Evolutionary conservation across 176 grass and related monocot genomes (phyloP), one percentile per base, ranked within the genome.

Genomic region (Lolium rigidum): DNA sequence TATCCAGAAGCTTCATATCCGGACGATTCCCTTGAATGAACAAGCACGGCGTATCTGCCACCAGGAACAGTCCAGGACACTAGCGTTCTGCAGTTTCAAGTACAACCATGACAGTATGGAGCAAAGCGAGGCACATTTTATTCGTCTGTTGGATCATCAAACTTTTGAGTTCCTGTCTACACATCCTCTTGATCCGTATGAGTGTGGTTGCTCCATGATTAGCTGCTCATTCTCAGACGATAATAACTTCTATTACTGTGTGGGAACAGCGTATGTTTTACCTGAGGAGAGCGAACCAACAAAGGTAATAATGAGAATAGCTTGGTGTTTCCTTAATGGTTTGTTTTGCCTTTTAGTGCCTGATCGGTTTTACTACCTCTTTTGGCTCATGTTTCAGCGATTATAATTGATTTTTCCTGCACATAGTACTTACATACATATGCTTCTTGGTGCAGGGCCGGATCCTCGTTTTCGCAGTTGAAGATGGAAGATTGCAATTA

Each of bases 1-100:
- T 44, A 95, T 98, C 71, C 95, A 98, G 75, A 98, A 98, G 83
- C 93, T 98, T 81, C 95, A 98, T 79, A 98, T 98, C 70, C 91
- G 95, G 67, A 98, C 93, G 18, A 98, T 98, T 52, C 93, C 84
- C 43, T 88, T 98, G 38, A 91, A 90, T 50, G 93, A 98, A 92
- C 95, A 98, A 78, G 91, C 93, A 54, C 93, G 93, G 0, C 85
- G 95, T 20, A 95, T 98, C 64, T 98, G 93, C 59, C 95, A 93
- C 84, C 95, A 98, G 77, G 95, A 95, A 78, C 90, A 98, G 56
- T 91, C 95, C 62, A 88, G 85, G 51, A 98, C 93, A 55, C 78
- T 92, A 80, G 90, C 91, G 11, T 91, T 98, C 68, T 95, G 92
- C 90, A 90, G 86, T 90, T 75, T 95, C 64, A 92, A 89, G 72